phyloP scores from a whole-genome alignment of 345 rosid genomes.

The Punica granatum region DNA sequence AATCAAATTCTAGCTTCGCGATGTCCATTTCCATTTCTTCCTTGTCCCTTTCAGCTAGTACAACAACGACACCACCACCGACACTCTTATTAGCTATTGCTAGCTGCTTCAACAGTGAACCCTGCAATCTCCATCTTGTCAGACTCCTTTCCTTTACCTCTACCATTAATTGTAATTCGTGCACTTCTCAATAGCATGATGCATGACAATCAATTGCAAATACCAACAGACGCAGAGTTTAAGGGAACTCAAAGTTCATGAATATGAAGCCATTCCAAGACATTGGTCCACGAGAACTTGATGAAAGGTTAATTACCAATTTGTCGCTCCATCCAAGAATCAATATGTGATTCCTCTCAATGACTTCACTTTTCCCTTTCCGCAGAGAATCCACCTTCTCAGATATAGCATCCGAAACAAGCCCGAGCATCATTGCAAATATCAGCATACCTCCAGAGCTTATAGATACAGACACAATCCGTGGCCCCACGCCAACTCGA shows the following conservation, averaged over 20 bases:
- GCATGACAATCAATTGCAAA: not conserved
- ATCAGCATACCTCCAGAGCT: slow-evolving; percentile 95
- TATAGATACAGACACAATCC: slow-evolving; percentile 82
- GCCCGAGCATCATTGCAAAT: slow-evolving; percentile 95
- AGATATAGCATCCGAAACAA: slow-evolving; percentile 83
- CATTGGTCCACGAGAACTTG: not conserved
- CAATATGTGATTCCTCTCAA: slow-evolving; percentile 72
- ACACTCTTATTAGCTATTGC: slow-evolving; percentile 90
- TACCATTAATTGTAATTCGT: not conserved
- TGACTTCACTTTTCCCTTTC: slow-evolving; percentile 93
- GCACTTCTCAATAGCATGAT: not conserved
- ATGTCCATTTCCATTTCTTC: slow-evolving; percentile 94
- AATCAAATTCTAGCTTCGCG: slow-evolving; percentile 77
- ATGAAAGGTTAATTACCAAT: slow-evolving; percentile 38
- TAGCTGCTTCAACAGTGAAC: slow-evolving; percentile 86
- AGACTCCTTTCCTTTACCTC: slow-evolving; percentile 4
- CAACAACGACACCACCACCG: slow-evolving; percentile 86
- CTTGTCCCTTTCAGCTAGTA: slow-evolving; percentile 85
- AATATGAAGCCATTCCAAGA: not conserved
- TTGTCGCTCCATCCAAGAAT: slow-evolving; percentile 97
- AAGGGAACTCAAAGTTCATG: not conserved
- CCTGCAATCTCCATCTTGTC: slow-evolving; percentile 33
- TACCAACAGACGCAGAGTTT: not conserved
- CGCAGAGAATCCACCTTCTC: slow-evolving; percentile 88
- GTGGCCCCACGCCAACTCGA: slow-evolving; percentile 63